Conservation (phyloP, 2,329 filamentous ascomycete species). For the Penicillium nordicum region DNA sequence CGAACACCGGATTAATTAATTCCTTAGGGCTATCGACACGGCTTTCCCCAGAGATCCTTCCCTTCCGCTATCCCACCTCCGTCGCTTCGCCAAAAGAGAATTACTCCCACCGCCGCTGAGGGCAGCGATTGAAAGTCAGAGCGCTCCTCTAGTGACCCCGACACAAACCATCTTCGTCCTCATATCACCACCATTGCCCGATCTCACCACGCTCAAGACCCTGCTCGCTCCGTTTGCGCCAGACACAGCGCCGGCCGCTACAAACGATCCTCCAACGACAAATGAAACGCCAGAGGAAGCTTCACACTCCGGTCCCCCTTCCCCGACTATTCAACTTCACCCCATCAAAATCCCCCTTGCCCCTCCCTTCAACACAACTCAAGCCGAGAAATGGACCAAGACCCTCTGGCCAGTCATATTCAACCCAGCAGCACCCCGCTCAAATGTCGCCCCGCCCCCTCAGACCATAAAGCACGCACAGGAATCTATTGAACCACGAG, state of each 20-base stretch:
- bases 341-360: constrained; percentile 39
- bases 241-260: constrained; percentile 10
- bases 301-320: constrained; percentile 1
- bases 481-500: constrained; percentile 36
- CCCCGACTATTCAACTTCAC: constrained; percentile 26
- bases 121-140: constrained; percentile 18
- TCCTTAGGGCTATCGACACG: constrained; percentile 37
- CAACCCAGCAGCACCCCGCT: constrained; percentile 45
- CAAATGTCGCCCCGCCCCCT: constrained; percentile 42
- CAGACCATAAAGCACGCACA: constrained; percentile 35
- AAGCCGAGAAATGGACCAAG: constrained; percentile 43
- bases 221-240: constrained; percentile 40
- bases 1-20: not conserved
- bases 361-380: constrained; percentile 38
- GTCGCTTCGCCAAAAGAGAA: constrained; percentile 40
- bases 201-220: constrained; percentile 30
- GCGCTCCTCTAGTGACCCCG: constrained; percentile 4
- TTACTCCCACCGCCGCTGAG: constrained; percentile 33
- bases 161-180: constrained; percentile 41
- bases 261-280: not conserved
- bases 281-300: not conserved
- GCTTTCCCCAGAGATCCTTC: constrained; percentile 35
- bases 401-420: constrained; percentile 44
- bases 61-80: constrained; percentile 37
- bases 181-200: constrained; percentile 41